Conservation (phyloP, 371 early-diverging fungal species). For the Mucor lusitanicus region DNA sequence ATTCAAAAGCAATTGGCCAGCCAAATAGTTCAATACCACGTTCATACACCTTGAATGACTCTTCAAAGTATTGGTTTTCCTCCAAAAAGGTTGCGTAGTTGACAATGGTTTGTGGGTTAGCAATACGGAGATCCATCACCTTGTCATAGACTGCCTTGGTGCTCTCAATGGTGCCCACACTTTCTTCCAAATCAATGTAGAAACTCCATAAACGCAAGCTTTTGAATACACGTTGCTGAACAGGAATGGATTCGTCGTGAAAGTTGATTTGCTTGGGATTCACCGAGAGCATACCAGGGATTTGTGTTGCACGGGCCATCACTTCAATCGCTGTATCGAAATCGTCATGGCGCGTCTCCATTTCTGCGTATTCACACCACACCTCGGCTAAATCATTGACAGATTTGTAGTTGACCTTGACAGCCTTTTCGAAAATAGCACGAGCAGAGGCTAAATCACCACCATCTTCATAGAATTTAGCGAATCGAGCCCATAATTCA, state of each 20-base stretch:
- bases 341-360: constrained; percentile 81
- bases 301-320: constrained; percentile 76
- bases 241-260: constrained; percentile 69
- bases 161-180: constrained; percentile 83
- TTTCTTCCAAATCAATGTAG: constrained; percentile 94
- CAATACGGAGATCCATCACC: constrained; percentile 92
- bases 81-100: constrained; percentile 93
- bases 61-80: constrained; percentile 91
- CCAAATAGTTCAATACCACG: constrained; percentile 95
- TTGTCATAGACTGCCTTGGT: constrained; percentile 89
- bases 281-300: constrained; percentile 47
- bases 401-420: constrained; percentile 73
- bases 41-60: constrained; percentile 92
- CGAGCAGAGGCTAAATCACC: constrained; percentile 71
- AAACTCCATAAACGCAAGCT: constrained; percentile 90
- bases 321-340: constrained; percentile 72
- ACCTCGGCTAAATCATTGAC: constrained; percentile 88
- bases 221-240: constrained; percentile 89
- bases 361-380: constrained; percentile 94
- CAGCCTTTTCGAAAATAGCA: constrained; percentile 84
- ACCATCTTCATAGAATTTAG: constrained; percentile 75
- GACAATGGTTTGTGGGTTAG: constrained; percentile 92
- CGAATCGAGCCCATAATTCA: constrained; percentile 86
- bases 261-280: constrained; percentile 55
- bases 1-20: constrained; percentile 95